These are phyloP conservation scores for Epichloe gansuensis DNA, from an alignment of 2,329 filamentous ascomycete genomes.

Conservation along the genomic window DNA sequence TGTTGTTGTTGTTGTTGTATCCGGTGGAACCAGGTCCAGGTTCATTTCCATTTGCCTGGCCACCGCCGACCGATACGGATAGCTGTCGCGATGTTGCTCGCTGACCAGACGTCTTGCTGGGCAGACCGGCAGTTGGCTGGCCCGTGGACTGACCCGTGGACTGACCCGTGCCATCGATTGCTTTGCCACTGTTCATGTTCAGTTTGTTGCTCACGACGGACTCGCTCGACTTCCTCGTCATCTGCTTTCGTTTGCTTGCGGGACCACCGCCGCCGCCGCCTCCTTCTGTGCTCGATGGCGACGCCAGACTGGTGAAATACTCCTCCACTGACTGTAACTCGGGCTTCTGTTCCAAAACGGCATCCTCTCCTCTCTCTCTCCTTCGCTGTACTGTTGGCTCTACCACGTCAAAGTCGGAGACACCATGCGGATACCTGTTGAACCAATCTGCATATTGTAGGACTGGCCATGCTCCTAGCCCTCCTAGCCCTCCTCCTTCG, in stretches of 20 bases:
- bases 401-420: conserved; percentile 71
- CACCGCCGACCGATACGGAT: conserved; percentile 20
- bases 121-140: conserved; percentile 5
- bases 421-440: conserved; percentile 82
- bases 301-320: conserved; percentile 73
- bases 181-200: neutral
- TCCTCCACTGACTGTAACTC: conserved; percentile 91
- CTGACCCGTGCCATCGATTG: conserved; percentile 4
- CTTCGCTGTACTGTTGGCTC: conserved; percentile 55
- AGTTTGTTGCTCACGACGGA: conserved; percentile 1
- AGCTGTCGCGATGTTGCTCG: conserved; percentile 10
- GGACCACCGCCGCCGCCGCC: conserved; percentile 14
- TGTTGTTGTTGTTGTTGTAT: conserved; percentile 18
- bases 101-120: conserved; percentile 9
- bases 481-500: conserved; percentile 15
- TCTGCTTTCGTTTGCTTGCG: conserved; percentile 22
- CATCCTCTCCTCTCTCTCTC: conserved; percentile 73
- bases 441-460: conserved; percentile 99
- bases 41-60: conserved; percentile 29
- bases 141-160: conserved; percentile 6
- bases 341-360: conserved; percentile 74
- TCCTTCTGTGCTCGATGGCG: conserved; percentile 39
- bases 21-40: conserved; percentile 10
- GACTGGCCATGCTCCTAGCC: conserved; percentile 45
- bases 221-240: conserved; percentile 23